Evolutionary conservation across 805 yeast species (phyloP).

Genomic region (Ogataea ramenticola): DNA sequence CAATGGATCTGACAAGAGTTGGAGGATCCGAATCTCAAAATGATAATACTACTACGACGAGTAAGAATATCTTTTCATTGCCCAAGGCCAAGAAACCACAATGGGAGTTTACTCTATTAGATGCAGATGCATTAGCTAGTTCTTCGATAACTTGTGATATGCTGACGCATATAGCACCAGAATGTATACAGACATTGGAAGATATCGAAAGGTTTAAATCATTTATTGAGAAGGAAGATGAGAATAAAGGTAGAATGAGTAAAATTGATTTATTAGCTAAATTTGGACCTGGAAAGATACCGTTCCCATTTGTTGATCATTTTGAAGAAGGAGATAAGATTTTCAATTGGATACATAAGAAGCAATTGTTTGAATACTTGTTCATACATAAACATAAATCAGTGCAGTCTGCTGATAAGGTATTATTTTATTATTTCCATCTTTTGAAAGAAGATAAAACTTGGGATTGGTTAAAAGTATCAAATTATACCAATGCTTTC

Average conservation of each 20-base stretch:
- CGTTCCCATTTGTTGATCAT: not conserved
- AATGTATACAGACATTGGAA: conserved; percentile 3
- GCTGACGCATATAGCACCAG: conserved; percentile 3
- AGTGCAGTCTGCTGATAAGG: not conserved
- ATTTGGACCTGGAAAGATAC: not conserved
- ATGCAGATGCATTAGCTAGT: conserved; percentile 3
- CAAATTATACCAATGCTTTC: not conserved
- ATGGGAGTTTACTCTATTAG: conserved; percentile 6
- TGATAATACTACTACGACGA: not conserved
- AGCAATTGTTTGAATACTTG: not conserved
- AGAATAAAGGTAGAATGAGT: not conserved
- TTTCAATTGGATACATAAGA: not conserved
- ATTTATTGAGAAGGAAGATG: not conserved
- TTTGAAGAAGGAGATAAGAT: not conserved
- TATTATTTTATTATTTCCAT: not conserved
- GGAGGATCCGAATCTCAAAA: not conserved
- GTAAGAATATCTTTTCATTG: not conserved
- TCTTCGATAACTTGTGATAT: conserved; percentile 3
- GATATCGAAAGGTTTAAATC: not conserved
- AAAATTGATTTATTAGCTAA: not conserved
- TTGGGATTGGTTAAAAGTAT: not conserved
- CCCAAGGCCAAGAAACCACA: conserved; percentile 4
- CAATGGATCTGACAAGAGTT: conserved; percentile 4
- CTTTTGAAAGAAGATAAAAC: not conserved
- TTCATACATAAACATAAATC: not conserved